Evolutionary conservation across 1,139 yeast genomes (phyloP), one percentile per base, ranked within the genome.

Genomic region (Oligophagozyma castellii): DNA sequence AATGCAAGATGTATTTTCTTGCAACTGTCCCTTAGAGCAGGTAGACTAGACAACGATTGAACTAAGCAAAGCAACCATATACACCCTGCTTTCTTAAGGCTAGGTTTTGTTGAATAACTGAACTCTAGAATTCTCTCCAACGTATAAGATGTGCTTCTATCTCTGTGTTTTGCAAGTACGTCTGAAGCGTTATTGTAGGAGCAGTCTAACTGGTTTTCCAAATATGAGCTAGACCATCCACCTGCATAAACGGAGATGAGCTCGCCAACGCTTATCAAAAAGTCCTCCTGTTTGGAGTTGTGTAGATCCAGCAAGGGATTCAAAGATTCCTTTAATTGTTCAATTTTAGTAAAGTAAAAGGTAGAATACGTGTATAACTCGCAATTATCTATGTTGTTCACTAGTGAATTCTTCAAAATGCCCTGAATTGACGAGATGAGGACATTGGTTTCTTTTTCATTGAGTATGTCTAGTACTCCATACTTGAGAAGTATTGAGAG

Each of bases 31-130:
- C 21, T 25, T 1, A 79, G 55, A 0, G 51, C 51, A 0, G 59
- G 46, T 5, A 63, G 48, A 26, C 67, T 62, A 2, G 76, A 73
- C 47, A 86, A 74, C 43, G 70, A 80, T 44, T 83, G 93, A 5
- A 73, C 75, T 27, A 84, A 45, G 1, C 94, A 77, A 12, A 89
- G 59, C 13, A 89, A 58, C 93, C 96, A 84, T 23, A 86, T 68
- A 53, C 94, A 81, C 0, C 86, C 70, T 2, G 89, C 79, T 39
- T 69, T 76, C 36, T 92, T 62, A 26, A 77, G 51, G 2, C 75
- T 55, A 1, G 95, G 95, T 39, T 79, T 80, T 0, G 93, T 69
- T 13, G 69, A 59, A 6, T 62, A 56, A 36, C 84, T 70, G 2
- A 73, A 62, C 8, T 53, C 53, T 12, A 83, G 52, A 0, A 79